phyloP scores from a whole-genome alignment of 2,329 filamentous ascomycete genomes.

The Fusarium caatingaense region DNA sequence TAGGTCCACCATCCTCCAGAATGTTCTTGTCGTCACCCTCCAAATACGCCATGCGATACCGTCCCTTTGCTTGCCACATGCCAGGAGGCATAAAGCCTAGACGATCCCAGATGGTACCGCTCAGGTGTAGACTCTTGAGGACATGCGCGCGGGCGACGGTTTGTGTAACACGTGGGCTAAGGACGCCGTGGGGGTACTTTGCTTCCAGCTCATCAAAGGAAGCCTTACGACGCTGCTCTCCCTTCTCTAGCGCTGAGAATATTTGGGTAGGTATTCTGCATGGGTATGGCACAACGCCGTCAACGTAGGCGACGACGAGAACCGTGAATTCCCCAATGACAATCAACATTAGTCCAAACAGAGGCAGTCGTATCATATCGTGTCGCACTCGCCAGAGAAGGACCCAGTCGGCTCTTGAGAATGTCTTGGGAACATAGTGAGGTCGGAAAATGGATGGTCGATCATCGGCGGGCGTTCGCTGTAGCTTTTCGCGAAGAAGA shows the following conservation, averaged over 20 bases:
- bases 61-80: constrained; percentile 66
- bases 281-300: constrained; percentile 78
- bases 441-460: constrained; percentile 55
- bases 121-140: constrained; percentile 58
- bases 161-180: constrained; percentile 49
- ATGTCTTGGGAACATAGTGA: constrained; percentile 49
- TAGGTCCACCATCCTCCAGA: constrained; percentile 66
- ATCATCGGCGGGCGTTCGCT: constrained; percentile 65
- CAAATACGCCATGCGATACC: constrained; percentile 70
- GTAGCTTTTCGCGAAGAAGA: constrained; percentile 59
- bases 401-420: constrained; percentile 76
- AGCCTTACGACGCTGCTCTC: constrained; percentile 62
- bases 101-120: constrained; percentile 62
- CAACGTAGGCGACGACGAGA: constrained; percentile 77
- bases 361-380: constrained; percentile 81
- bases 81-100: constrained; percentile 59
- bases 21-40: constrained; percentile 78
- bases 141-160: constrained; percentile 53
- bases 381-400: constrained; percentile 74
- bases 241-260: constrained; percentile 63
- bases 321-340: constrained; percentile 90
- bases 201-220: constrained; percentile 60
- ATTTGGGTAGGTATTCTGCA: constrained; percentile 86
- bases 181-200: constrained; percentile 51
- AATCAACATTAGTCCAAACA: constrained; percentile 80